Percentiles rank a stretch among this genome's conserved stretches.
phyloP scores from a whole-genome alignment of 2,329 filamentous ascomycete genomes.

The Aureobasidium sp. region DNA sequence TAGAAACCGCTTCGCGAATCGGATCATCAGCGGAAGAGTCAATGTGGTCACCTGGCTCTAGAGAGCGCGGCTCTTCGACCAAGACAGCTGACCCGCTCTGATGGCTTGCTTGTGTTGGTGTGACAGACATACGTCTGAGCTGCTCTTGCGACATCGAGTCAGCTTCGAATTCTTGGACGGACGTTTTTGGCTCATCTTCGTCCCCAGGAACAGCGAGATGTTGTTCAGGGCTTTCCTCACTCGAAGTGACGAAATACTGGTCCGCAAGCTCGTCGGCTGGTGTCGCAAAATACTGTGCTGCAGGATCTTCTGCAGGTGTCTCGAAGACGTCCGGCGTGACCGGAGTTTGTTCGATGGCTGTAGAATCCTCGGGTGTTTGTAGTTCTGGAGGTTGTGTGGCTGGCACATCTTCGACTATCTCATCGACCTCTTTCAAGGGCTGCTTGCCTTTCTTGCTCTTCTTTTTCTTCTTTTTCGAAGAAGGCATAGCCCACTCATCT shows the following conservation, averaged over 20 bases:
- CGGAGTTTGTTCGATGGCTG: neutral
- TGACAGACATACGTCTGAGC: neutral
- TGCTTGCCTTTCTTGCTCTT: slow-evolving; percentile 22
- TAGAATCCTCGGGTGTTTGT: neutral
- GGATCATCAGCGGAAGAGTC: neutral
- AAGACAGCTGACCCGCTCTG: neutral
- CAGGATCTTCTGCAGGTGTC: neutral
- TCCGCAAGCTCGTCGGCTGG: neutral
- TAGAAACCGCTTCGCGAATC: neutral
- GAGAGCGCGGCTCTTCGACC: neutral
- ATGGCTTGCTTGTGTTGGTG: neutral
- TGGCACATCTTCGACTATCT: neutral
- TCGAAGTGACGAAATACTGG: neutral
- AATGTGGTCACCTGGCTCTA: too few species aligned
- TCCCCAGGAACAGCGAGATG: neutral
- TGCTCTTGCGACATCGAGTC: neutral
- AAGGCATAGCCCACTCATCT: slow-evolving; percentile 10
- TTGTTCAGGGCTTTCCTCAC: neutral
- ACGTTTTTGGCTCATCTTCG: neutral
- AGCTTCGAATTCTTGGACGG: neutral
- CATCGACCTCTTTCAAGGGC: neutral
- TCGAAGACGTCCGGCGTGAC: slow-evolving; percentile 1
- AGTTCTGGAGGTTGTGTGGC: neutral
- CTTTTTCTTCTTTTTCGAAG: slow-evolving; percentile 22
- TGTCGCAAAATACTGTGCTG: neutral